Evolutionary conservation across 1,139 yeast species (phyloP), one percentile per base, ranked within the genome.

Genomic region (Fermentozyma sake): DNA sequence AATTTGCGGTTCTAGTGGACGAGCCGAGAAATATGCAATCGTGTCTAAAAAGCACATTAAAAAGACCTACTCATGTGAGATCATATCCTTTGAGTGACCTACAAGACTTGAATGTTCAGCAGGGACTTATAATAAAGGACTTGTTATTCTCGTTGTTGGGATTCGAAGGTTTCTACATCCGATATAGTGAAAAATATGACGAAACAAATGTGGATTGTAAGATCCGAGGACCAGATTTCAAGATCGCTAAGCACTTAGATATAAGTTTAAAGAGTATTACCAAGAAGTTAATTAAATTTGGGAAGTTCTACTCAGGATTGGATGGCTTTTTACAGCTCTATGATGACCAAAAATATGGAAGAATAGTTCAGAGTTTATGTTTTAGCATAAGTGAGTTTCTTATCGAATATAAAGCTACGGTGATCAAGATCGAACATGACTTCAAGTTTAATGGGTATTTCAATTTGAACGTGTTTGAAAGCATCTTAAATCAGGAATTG

Each of bases 211-310:
- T 49, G 4, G 48, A 48, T 6, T 43, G 54, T 7, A 48, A 71
- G 24, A 57, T 81, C 4, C 52, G 50, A 11, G 95, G 95, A 0
- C 93, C 95, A 1, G 91, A 82, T 34, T 87, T 70, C 53, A 71
- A 76, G 38, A 71, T 85, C 16, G 80, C 83, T 20, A 79, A 76
- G 42, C 76, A 76, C 34, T 59, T 91, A 42, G 95, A 86, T 45
- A 68, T 84, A 1, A 75, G 89, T 20, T 63, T 86, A 38, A 82
- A 81, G 46, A 82, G 80, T 26, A 66, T 85, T n/a, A 71, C 89
- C 12, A 73, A 74, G 42, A 66, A 74, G 31, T 54, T 87, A 21
- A 68, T 77, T 9, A 70, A 62, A 27, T 60, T 66, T 27, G 95
- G 95, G 1, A 76, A 77, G 41, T 68, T 70, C 50, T 82, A 73